phyloP scores from a whole-genome alignment of 2,329 filamentous ascomycete genomes.

The Phaeoacremonium minimum region DNA sequence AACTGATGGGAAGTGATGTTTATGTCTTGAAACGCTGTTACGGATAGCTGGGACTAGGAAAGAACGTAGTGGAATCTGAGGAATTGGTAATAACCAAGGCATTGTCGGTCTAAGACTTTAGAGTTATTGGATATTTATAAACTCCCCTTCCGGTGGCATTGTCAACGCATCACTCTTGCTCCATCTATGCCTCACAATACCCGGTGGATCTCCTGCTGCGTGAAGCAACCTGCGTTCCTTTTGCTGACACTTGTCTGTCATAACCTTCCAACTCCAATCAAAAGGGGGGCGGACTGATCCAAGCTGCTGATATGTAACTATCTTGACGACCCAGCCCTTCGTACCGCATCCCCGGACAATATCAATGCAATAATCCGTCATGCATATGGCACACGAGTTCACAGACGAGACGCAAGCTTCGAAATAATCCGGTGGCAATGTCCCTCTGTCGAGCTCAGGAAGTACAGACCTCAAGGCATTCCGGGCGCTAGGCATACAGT shows the following conservation, averaged over 20 bases:
- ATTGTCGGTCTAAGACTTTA: too few species aligned
- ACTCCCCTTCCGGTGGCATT: neutral
- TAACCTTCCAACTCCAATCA: neutral
- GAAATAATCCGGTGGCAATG: neutral
- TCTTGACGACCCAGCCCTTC: neutral
- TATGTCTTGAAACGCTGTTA: too few species aligned
- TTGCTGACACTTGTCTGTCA: neutral
- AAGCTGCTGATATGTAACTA: neutral
- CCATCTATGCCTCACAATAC: slow-evolving; percentile 1
- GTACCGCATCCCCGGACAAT: neutral
- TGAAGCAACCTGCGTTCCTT: neutral
- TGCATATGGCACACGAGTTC: neutral
- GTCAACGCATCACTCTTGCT: slow-evolving; percentile 1
- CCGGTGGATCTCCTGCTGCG: neutral
- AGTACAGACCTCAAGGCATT: neutral
- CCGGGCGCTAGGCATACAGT: neutral
- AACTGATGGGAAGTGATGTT: too few species aligned
- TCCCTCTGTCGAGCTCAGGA: neutral
- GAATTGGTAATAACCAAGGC: too few species aligned
- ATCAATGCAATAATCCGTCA: neutral
- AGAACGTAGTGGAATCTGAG: too few species aligned
- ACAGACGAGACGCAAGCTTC: neutral
- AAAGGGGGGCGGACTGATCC: neutral
- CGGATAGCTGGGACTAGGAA: too few species aligned
- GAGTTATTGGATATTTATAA: too few species aligned